Base-by-base conservation (phyloP, 805 yeast species). In the Hanseniaspora singularis region DNA sequence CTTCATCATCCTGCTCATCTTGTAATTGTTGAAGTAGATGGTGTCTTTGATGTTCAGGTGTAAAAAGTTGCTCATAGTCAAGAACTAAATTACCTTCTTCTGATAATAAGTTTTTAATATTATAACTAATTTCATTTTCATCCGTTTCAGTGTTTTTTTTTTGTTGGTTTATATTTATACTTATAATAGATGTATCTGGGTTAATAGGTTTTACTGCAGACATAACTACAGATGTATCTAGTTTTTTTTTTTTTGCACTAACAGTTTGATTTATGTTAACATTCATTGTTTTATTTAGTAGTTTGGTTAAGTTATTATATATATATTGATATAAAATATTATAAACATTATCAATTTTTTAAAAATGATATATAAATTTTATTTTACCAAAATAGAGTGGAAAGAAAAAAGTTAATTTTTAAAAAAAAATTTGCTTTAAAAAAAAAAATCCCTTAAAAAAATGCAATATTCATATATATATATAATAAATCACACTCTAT, bases 401-500 rank as follows among this genome's bases (percentile, higher is more conserved):
- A n/a, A n/a, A n/a, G n/a, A n/a, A n/a, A n/a, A n/a, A n/a, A n/a
- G n/a, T n/a, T n/a, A n/a, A n/a, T n/a, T n/a, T n/a, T n/a, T n/a
- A n/a, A n/a, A n/a, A n/a, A n/a, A n/a, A n/a, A n/a, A n/a, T n/a
- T n/a, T n/a, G n/a, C n/a, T n/a, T n/a, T n/a, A n/a, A n/a, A n/a
- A n/a, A n/a, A n/a, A n/a, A n/a, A n/a, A n/a, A n/a, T n/a, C n/a
- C n/a, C n/a, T n/a, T n/a, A n/a, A n/a, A n/a, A n/a, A n/a, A n/a
- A n/a, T n/a, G n/a, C n/a, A n/a, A n/a, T n/a, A n/a, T n/a, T n/a
- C n/a, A n/a, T n/a, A n/a, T n/a, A n/a, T n/a, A n/a, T n/a, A n/a
- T n/a, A n/a, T n/a, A n/a, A n/a, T n/a, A n/a, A n/a, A n/a, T n/a
- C 58, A 78, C 2, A 88, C 94, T 54, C 81, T 76, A 57, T 84